A percentile compares a stretch with the other conserved stretches of the same genome.
Evolutionary conservation across 139 green algal genomes (phyloP).

Genomic region (Micractinium sp.): DNA sequence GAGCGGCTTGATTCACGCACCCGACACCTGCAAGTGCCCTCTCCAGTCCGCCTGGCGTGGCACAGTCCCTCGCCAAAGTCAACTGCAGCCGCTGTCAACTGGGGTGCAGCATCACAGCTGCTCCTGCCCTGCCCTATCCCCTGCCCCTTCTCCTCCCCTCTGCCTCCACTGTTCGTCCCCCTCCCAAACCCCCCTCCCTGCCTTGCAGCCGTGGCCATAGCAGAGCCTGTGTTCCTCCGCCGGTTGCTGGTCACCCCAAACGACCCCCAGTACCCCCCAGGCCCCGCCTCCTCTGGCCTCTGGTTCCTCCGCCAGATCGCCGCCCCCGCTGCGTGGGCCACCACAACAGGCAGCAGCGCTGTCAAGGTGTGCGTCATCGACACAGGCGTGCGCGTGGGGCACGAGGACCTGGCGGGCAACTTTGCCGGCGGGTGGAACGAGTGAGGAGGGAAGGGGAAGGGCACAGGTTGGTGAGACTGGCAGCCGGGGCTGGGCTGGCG

Average conservation of each 20-base stretch:
- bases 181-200: too few relatives aligned
- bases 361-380: slow-evolving; percentile 75
- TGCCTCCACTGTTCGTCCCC: too few relatives aligned
- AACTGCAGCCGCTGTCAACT: too few relatives aligned
- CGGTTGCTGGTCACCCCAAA: not conserved
- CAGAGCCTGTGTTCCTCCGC: not conserved
- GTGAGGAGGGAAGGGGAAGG: not conserved
- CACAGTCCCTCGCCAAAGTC: too few relatives aligned
- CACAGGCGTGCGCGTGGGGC: slow-evolving; percentile 66
- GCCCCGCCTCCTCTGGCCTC: not conserved
- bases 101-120: too few relatives aligned
- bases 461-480: too few relatives aligned
- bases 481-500: too few relatives aligned
- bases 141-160: too few relatives aligned
- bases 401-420: slow-evolving; percentile 67
- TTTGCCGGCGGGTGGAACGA: slow-evolving; percentile 34
- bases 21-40: too few relatives aligned
- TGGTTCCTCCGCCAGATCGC: slow-evolving; percentile 17
- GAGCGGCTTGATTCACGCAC: too few relatives aligned
- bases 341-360: slow-evolving; percentile 19
- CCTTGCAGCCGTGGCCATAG: not conserved
- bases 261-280: not conserved
- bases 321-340: slow-evolving; percentile 19
- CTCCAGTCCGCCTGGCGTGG: too few relatives aligned
- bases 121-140: too few relatives aligned